Evolutionary conservation across 176 grass and related monocot species (phyloP).

Genomic region (Urochloa ruziziensis): DNA sequence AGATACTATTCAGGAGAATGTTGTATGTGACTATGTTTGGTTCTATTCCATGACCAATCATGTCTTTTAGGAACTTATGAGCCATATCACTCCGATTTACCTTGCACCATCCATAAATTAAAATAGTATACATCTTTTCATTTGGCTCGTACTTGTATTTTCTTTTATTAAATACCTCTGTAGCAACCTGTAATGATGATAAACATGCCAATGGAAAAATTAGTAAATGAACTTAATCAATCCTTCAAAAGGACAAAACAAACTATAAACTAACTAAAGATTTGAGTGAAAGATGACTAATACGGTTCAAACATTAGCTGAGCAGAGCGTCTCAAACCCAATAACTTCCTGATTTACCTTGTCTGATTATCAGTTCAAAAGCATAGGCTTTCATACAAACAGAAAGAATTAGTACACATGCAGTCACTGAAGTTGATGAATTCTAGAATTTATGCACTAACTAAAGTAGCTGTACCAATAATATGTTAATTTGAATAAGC

Average conservation of each 20-base stretch:
- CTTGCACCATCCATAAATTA: conserved; percentile 96
- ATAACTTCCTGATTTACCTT: background rate
- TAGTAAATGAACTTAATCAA: background rate
- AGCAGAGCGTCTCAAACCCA: background rate
- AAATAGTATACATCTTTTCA: conserved; percentile 77
- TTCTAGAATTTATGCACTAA: background rate
- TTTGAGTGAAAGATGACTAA: background rate
- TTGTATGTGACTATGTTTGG: conserved; percentile 92
- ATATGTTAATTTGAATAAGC: conserved; percentile 1
- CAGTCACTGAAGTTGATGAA: background rate
- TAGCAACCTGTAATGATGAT: conserved; percentile 60
- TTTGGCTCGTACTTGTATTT: conserved; percentile 84
- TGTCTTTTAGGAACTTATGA: conserved; percentile 72
- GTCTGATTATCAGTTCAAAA: background rate
- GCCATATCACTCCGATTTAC: conserved; percentile 68
- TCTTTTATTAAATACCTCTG: conserved; percentile 92
- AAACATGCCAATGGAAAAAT: background rate
- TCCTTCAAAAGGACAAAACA: background rate
- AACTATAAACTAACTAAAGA: background rate
- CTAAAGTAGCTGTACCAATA: background rate
- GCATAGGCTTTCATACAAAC: background rate
- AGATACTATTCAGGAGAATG: conserved; percentile 87
- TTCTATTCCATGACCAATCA: conserved; percentile 75
- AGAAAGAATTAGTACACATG: background rate
- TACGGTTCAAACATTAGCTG: conserved; percentile 8